Conservation (phyloP, 352 stramenopile species). For the Pythium periplocum region DNA sequence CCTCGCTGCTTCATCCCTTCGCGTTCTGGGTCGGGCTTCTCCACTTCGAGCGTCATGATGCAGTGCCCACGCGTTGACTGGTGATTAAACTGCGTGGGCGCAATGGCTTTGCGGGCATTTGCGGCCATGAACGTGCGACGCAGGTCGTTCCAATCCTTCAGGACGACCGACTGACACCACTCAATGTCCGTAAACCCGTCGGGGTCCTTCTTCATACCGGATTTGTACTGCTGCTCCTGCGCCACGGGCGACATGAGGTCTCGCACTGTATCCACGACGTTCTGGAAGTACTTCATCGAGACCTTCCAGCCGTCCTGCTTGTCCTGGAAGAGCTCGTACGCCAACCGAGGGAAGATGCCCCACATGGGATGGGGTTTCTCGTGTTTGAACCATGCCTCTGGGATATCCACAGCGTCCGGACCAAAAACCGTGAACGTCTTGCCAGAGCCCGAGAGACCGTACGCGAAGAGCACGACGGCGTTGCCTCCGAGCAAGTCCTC, state of each 20-base stretch:
- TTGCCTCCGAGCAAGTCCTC: conserved; percentile 87
- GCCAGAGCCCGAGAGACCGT: conserved; percentile 88
- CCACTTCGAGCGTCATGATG: conserved; percentile 94
- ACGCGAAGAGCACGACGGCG: conserved; percentile 92
- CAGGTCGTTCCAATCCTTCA: conserved; percentile 94
- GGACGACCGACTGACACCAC: conserved; percentile 89
- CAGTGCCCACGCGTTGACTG: conserved; percentile 92
- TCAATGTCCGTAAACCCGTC: conserved; percentile 95
- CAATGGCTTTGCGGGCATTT: conserved; percentile 91
- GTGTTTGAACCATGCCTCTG: conserved; percentile 93
- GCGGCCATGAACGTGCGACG: conserved; percentile 86
- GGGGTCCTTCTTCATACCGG: conserved; percentile 91
- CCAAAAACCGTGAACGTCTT: conserved; percentile 95
- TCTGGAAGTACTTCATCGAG: conserved; percentile 97
- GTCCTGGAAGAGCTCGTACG: conserved; percentile 93
- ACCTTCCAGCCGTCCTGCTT: conserved; percentile 96
- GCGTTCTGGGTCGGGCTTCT: conserved; percentile 89
- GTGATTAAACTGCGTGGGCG: conserved; percentile 93
- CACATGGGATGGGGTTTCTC: conserved; percentile 85
- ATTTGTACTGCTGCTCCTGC: conserved; percentile 94
- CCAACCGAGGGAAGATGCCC: conserved; percentile 90
- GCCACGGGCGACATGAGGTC: conserved; percentile 92
- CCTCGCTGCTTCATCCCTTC: conserved; percentile 88
- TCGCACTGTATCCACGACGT: conserved; percentile 93
- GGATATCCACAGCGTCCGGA: conserved; percentile 89